Conservation (phyloP, 2,329 filamentous ascomycete genomes). For the Penicillium polonicum region DNA sequence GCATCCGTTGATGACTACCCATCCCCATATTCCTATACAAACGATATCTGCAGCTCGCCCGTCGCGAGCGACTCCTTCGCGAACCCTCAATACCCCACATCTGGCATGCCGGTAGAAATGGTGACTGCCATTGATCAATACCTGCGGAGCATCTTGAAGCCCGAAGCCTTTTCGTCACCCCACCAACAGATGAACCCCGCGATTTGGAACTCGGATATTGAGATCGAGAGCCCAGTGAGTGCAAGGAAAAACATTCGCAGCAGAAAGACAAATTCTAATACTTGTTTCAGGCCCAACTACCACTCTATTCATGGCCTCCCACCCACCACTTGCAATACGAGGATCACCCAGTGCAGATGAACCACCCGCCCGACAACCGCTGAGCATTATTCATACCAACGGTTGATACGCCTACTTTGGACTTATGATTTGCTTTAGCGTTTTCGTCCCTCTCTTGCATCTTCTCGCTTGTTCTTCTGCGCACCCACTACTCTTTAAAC, state of each 20-base stretch:
- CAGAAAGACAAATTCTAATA: not conserved
- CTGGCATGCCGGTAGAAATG: constrained; percentile 3
- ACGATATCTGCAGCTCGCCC: constrained; percentile 7
- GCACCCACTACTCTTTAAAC: not conserved
- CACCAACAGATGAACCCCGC: not conserved
- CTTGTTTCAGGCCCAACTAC: not conserved
- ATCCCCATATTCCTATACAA: constrained; percentile 6
- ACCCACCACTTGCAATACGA: not conserved
- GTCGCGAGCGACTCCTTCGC: constrained; percentile 1
- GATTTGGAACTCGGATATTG: constrained; percentile 3
- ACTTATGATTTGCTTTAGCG: not conserved
- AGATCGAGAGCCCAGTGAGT: constrained; percentile 3
- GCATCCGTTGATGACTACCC: not conserved
- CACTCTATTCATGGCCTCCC: constrained; percentile 3
- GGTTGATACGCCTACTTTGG: not conserved
- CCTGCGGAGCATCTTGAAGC: constrained; percentile 7
- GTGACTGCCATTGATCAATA: constrained; percentile 12
- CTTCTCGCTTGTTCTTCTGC: not conserved
- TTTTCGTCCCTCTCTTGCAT: not conserved
- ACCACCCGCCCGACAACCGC: not conserved
- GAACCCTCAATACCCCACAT: not conserved
- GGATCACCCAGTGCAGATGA: not conserved
- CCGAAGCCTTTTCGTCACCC: not conserved
- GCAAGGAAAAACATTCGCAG: fast-evolving
- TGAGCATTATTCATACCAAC: not conserved